Conservation (phyloP, 495 filamentous ascomycete species). For the Tuber melanosporum region DNA sequence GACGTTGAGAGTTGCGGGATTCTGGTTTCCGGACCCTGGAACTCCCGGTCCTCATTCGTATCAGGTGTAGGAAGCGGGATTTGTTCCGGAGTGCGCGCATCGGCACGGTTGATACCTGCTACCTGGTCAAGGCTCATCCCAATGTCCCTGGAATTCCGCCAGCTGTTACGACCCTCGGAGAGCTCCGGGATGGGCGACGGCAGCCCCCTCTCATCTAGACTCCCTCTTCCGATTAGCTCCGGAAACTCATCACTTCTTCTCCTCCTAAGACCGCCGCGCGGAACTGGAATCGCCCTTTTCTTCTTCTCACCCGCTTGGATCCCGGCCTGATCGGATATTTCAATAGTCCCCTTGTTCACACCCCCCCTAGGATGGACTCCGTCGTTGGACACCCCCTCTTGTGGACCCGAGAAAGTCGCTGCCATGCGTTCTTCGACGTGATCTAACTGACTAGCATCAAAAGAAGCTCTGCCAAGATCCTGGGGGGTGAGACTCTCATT, state of each 20-base stretch:
- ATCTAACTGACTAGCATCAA: slow-evolving; percentile 17
- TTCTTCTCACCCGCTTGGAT: slow-evolving; percentile 5
- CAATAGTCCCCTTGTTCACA: not conserved
- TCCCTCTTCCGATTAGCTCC: not conserved
- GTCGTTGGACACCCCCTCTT: not conserved
- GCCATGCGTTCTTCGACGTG: slow-evolving; percentile 12
- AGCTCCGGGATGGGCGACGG: not conserved
- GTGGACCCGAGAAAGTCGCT: not conserved
- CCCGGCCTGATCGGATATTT: not conserved
- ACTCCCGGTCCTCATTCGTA: not conserved
- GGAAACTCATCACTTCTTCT: not conserved
- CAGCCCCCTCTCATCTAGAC: not conserved
- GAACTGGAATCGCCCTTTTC: slow-evolving; percentile 3
- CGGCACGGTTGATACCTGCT: not conserved
- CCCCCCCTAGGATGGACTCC: not conserved
- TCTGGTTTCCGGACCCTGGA: not conserved
- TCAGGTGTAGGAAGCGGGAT: not conserved
- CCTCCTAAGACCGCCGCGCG: not conserved
- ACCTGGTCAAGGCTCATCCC: not conserved
- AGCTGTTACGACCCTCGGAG: not conserved
- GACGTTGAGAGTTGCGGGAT: not conserved
- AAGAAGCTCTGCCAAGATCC: not conserved
- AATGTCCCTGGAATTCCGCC: not conserved
- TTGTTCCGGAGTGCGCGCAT: not conserved
- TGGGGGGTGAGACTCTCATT: not conserved